phyloP scores from a whole-genome alignment of 306 rosid genomes.

The Rubus idaeus region DNA sequence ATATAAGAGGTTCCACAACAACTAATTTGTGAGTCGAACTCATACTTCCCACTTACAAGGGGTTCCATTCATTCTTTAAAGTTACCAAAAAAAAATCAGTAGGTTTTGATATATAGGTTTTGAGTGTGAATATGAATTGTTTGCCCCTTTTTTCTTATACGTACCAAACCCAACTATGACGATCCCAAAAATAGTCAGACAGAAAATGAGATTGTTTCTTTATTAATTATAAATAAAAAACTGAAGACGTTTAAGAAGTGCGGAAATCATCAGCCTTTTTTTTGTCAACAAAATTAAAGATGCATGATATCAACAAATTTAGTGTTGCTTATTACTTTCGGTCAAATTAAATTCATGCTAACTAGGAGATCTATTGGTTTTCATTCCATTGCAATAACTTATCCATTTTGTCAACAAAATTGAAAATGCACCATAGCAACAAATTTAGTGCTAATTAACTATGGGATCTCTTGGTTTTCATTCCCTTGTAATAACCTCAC shows the following conservation, averaged over 20 bases:
- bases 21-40: no score
- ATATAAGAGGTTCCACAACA: no score
- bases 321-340: background rate
- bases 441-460: background rate
- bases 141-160: no score
- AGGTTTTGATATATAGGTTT: no score
- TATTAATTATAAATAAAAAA: background rate
- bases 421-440: background rate
- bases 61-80: no score
- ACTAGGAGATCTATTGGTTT: background rate
- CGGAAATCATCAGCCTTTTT: background rate
- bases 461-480: no score
- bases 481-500: background rate
- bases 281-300: background rate
- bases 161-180: no score
- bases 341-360: background rate
- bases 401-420: background rate
- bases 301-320: background rate
- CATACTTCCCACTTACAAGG: no score
- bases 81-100: no score
- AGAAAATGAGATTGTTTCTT: no score
- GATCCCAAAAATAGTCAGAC: no score
- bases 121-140: no score
- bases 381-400: background rate
- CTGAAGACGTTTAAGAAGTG: background rate